Base-by-base conservation (phyloP, 495 filamentous ascomycete species). In the Aspergillus asperescens region DNA sequence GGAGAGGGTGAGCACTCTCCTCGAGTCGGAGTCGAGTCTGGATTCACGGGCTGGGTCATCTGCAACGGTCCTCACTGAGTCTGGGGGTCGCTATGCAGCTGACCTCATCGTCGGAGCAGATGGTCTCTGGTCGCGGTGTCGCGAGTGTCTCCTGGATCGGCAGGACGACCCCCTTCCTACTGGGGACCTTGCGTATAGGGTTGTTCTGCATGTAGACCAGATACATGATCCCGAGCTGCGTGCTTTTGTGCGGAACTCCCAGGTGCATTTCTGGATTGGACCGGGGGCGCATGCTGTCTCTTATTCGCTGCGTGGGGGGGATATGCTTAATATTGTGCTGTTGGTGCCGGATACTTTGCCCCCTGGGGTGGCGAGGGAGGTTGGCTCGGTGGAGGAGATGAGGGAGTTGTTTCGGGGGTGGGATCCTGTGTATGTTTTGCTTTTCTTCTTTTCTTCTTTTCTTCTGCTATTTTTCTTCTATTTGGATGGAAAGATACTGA, bases 201-300 rank as follows among this genome's bases (percentile, higher is more conserved):
- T 89, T 25, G 68, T 89, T n/a, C 59, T 89, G 25, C 69, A 64
- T 3, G 68, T 75, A 5, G 70, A 73, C 15, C 52, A 68, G 39
- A 62, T 67, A 10, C 57, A 69, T 7, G 75, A 82, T 46, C 62
- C 64, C 9, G 65, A 75, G 68, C 80, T 70, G 62, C 72, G 19
- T 67, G 77, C 49, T 35, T 84, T 59, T 58, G 69, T 61, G 53
- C 68, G 48, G 75, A 80, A 79, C 13, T 78, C 83, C 1, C 72
- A 75, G 20, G 82, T 86, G 15, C 74, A 87, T 55, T 85, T 87
- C 60, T 90, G 87, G 87, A 62, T 86, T 44, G 86, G 87, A 0
- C 83, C 84, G 0, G 71, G 74, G 12, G 70, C 77, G 7, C 83
- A 87, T 63, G 82, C 73, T 4, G 84, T 87, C 1, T 80, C 76